phyloP scores from a whole-genome alignment of 2,329 filamentous ascomycete genomes.

The Cercospora brassicicola region DNA sequence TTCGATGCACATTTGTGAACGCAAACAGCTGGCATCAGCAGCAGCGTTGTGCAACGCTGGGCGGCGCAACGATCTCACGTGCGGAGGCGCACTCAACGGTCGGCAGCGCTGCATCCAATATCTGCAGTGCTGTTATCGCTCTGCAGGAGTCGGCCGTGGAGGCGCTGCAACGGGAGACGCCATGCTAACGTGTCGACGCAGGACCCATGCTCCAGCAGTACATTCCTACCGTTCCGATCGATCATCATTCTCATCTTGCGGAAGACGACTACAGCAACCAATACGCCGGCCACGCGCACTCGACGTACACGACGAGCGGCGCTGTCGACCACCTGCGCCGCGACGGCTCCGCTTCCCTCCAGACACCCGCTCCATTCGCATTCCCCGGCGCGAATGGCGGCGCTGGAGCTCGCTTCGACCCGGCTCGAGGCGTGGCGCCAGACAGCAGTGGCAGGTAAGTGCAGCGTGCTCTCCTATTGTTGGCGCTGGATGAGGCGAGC shows the following conservation, averaged over 20 bases:
- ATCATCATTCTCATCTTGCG: conserved; percentile 46
- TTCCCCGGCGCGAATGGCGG: conserved; percentile 50
- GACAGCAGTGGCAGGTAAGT: conserved; percentile 56
- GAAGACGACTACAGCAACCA: conserved; percentile 51
- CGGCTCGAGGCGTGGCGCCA: conserved; percentile 53
- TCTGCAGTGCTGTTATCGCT: conserved; percentile 17
- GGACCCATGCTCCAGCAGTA: conserved; percentile 47
- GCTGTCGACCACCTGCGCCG: conserved; percentile 54
- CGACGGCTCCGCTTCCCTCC: conserved; percentile 52
- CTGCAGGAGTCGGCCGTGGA: conserved; percentile 9
- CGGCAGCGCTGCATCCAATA: conserved; percentile 8
- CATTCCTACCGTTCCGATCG: conserved; percentile 38
- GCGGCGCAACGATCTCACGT: conserved; percentile 27
- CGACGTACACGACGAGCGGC: conserved; percentile 42
- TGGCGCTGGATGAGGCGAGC: not conserved
- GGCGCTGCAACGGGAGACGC: conserved; percentile 12
- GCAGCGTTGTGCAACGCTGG: conserved; percentile 32
- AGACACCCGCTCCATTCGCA: conserved; percentile 47
- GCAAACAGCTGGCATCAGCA: conserved; percentile 1
- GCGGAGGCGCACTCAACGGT: conserved; percentile 15
- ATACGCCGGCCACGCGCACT: conserved; percentile 47
- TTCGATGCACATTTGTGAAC: not conserved
- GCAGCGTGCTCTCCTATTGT: conserved; percentile 32
- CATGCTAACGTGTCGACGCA: conserved; percentile 46
- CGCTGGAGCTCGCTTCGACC: conserved; percentile 50